A percentile compares a stretch with the other conserved stretches of the same genome.
Evolutionary conservation across 495 filamentous ascomycete species (phyloP).

Genomic region (Evansstolkia leycettana): DNA sequence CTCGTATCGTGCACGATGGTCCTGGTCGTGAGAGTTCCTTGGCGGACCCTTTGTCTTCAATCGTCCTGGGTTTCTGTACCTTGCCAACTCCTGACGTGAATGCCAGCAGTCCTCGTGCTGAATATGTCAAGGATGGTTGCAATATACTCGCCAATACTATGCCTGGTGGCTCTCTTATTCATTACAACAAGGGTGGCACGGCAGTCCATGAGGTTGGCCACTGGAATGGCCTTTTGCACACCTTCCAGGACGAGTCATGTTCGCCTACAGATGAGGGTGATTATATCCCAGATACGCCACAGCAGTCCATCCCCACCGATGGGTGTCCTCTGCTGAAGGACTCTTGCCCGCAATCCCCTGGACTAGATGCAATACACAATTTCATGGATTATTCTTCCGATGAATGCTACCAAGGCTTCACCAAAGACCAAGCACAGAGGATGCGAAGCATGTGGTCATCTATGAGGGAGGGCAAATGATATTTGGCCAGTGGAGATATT

Average conservation of each 20-base stretch:
- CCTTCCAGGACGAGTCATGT: conserved; percentile 41
- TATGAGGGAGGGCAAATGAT: conserved; percentile 30
- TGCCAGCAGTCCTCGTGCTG: conserved; percentile 17
- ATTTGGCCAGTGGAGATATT: too few species aligned
- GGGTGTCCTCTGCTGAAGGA: conserved; percentile 37
- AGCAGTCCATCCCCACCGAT: conserved; percentile 33
- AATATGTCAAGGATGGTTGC: conserved; percentile 39
- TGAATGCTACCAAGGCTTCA: conserved; percentile 39
- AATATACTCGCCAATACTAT: conserved; percentile 39
- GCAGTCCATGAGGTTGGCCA: conserved; percentile 47
- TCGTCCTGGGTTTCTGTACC: conserved; percentile 38
- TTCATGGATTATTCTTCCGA: conserved; percentile 48
- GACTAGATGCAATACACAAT: conserved; percentile 37
- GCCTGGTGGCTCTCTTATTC: conserved; percentile 29
- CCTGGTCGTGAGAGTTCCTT: conserved; percentile 1
- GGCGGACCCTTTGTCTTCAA: conserved; percentile 13
- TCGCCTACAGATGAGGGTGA: conserved; percentile 29
- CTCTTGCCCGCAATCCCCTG: conserved; percentile 34
- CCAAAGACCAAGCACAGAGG: conserved; percentile 25
- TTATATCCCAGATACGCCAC: conserved; percentile 40
- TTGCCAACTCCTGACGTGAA: conserved; percentile 29
- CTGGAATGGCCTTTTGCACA: conserved; percentile 46
- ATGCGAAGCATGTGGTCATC: conserved; percentile 36
- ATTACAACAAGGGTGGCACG: conserved; percentile 38
- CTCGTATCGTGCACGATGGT: conserved; percentile 6